phyloP scores from a whole-genome alignment of 495 filamentous ascomycete genomes.

The Penicillium lividum region DNA sequence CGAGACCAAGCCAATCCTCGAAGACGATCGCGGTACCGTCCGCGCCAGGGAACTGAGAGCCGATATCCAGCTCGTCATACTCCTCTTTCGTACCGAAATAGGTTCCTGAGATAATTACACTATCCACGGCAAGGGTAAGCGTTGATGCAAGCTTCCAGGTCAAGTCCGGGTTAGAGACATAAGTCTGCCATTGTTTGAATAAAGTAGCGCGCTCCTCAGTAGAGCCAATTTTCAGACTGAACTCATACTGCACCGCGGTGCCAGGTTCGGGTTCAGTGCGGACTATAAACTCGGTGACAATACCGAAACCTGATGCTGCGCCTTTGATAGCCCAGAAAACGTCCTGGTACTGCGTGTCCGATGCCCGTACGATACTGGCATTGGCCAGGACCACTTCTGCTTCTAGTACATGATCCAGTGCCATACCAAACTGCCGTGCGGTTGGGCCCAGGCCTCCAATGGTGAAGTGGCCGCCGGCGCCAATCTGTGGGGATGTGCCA shows the following conservation, averaged over 20 bases:
- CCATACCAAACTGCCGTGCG: slow-evolving; percentile 63
- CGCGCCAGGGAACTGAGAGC: slow-evolving; percentile 53
- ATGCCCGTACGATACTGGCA: slow-evolving; percentile 46
- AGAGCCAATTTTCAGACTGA: slow-evolving; percentile 39
- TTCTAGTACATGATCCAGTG: slow-evolving; percentile 62
- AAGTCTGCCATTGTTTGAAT: slow-evolving; percentile 42
- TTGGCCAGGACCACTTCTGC: slow-evolving; percentile 66
- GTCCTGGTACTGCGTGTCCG: slow-evolving; percentile 41
- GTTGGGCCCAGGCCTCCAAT: slow-evolving; percentile 68
- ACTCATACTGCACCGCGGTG: slow-evolving; percentile 37
- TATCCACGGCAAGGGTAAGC: slow-evolving; percentile 29
- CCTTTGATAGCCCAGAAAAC: slow-evolving; percentile 57
- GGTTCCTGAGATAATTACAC: slow-evolving; percentile 37
- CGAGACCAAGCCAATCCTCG: slow-evolving; percentile 54
- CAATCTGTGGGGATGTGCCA: slow-evolving; percentile 65
- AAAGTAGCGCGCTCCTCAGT: slow-evolving; percentile 28
- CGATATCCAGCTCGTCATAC: slow-evolving; percentile 49
- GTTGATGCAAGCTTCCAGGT: slow-evolving; percentile 53
- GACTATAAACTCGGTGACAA: slow-evolving; percentile 51
- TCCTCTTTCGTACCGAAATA: slow-evolving; percentile 45
- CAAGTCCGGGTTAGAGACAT: slow-evolving; percentile 43
- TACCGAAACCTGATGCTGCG: slow-evolving; percentile 44
- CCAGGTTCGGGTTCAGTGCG: slow-evolving; percentile 40
- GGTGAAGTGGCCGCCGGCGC: slow-evolving; percentile 71
- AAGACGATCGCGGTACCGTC: slow-evolving; percentile 60